Evolutionary conservation across 208 protist species (phyloP).

Genomic region (Borovskyia barvae): DNA sequence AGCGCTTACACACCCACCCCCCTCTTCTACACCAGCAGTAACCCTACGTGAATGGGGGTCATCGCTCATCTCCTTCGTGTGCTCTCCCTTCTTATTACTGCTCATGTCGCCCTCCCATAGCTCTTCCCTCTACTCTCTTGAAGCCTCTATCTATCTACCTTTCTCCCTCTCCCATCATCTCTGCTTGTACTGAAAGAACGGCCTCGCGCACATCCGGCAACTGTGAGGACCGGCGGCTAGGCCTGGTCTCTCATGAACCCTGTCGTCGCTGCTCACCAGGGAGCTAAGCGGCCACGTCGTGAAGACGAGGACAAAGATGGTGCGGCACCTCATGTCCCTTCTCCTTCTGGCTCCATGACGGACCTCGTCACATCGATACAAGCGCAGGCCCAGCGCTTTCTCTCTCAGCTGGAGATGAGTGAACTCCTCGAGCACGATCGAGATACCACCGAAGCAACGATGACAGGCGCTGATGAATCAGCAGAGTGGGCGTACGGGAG

Average conservation of each 20-base stretch:
- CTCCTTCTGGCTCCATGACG: neutral
- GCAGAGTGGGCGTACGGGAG: conserved; percentile 62
- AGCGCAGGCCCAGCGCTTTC: conserved; percentile 13
- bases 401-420: conserved; percentile 27
- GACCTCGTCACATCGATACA: conserved; percentile 4
- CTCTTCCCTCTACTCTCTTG: too few relatives aligned
- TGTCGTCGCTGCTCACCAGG: neutral
- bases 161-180: neutral
- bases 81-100: too few relatives aligned
- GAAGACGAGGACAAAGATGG: neutral
- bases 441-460: conserved; percentile 48
- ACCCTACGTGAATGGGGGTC: too few relatives aligned
- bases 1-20: too few relatives aligned
- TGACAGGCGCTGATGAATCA: conserved; percentile 51
- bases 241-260: too few relatives aligned
- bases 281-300: neutral
- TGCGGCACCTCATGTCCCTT: too few relatives aligned
- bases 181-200: too few relatives aligned
- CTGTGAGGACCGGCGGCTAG: too few relatives aligned
- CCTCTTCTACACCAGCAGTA: too few relatives aligned
- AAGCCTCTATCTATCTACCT: conserved; percentile 1
- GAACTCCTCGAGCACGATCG: conserved; percentile 41
- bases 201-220: neutral
- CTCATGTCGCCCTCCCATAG: too few relatives aligned
- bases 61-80: too few relatives aligned